phyloP scores from a whole-genome alignment of 805 yeast genomes.

The Nakazawaea wyomingensis region DNA sequence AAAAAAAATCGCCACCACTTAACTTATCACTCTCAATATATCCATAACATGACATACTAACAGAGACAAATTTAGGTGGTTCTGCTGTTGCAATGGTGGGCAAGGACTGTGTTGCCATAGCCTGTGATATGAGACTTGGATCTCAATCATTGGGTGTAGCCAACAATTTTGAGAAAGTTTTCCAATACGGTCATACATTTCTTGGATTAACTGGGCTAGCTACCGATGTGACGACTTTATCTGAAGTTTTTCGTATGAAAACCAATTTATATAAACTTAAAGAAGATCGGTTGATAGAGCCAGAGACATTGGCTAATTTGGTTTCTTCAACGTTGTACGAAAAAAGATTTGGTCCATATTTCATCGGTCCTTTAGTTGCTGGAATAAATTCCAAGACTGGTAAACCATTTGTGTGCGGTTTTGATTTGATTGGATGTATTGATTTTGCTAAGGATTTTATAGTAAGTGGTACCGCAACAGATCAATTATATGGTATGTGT shows the following conservation, averaged over 20 bases:
- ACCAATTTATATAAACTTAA: slow-evolving; percentile 84
- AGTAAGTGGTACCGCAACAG: slow-evolving; percentile 95
- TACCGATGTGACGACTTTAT: slow-evolving; percentile 83
- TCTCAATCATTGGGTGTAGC: slow-evolving; percentile 89
- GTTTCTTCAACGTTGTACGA: slow-evolving; percentile 88
- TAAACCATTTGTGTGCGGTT: slow-evolving; percentile 90
- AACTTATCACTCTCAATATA: no score
- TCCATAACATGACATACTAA: no score
- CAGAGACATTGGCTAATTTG: slow-evolving; percentile 87
- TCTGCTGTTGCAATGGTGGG: slow-evolving; percentile 98
- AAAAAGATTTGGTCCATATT: slow-evolving; percentile 92
- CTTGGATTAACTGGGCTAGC: slow-evolving; percentile 95
- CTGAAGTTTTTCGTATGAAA: slow-evolving; percentile 76
- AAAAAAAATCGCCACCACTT: not conserved
- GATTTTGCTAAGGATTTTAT: slow-evolving; percentile 93
- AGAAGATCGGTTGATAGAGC: slow-evolving; percentile 91
- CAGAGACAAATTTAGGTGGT: slow-evolving; percentile 52
- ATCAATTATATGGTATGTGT: slow-evolving; percentile 97
- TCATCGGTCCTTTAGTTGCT: slow-evolving; percentile 94
- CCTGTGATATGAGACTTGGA: slow-evolving; percentile 91
- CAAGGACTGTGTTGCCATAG: slow-evolving; percentile 96
- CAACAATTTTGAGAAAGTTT: slow-evolving; percentile 89
- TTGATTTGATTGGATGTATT: slow-evolving; percentile 94
- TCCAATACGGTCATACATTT: slow-evolving; percentile 79
- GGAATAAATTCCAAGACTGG: slow-evolving; percentile 81